Evolutionary conservation across 805 yeast species (phyloP), one percentile per base, ranked within the genome.

Genomic region (Wickerhamiella sorbophila): DNA sequence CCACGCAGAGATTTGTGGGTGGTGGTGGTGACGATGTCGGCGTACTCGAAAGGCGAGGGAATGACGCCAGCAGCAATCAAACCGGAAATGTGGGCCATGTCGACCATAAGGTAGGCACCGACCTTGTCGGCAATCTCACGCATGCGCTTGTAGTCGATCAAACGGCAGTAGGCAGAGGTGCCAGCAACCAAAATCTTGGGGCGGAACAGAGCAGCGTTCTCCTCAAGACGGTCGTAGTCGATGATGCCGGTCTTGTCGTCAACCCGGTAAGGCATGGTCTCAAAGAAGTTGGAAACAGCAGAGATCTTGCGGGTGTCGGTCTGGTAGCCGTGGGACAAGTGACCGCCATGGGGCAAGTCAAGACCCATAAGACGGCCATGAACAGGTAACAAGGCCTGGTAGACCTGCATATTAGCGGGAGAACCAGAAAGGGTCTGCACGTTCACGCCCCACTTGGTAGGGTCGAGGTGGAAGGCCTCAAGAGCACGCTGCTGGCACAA

Each of bases 81-180:
- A 52, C 98, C 98, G 19, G 96, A 84, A 49, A 86, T 88, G 63
- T 88, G 98, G 26, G 98, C 95, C 97, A 88, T 88, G 62, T 88
- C 98, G 43, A 84, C 78, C 64, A 88, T 66, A 48, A 88, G 69
- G 63, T 87, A 87, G 39, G 97, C 96, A 52, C 94, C 94, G 51
- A 86, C 93, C 51, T 75, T 77, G 65, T 85, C 88, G 38, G 96
- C 91, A 52, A 88, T 88, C 62, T 78, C 75, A 57, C 80, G 77
- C 85, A 88, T 84, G 67, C 83, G 77, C 61, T 73, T 73, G 71
- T 87, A 88, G 65, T 88, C 96, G 52, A 88, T 77, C 46, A 80
- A 67, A 63, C 97, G 75, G 49, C 91, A 79, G 65, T 88, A 88
- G 40, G 98, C 97, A 42, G 95, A 85, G 44, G 98, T 83, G 61